Evolutionary conservation across 345 rosid species (phyloP).

Genomic region (Rhizophora mangle): DNA sequence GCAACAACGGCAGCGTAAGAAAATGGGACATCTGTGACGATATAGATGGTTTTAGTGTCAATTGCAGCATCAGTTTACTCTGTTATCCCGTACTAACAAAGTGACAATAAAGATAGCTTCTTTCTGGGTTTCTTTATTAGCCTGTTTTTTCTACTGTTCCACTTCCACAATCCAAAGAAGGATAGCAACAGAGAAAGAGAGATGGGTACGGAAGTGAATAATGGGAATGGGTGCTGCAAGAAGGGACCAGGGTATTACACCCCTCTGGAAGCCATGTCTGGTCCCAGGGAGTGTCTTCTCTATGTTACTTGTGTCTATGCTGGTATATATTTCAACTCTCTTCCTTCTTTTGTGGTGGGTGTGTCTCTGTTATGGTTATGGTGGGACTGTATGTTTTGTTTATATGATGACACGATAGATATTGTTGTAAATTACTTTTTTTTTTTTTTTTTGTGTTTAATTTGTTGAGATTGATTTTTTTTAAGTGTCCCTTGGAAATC

Average conservation of each 20-base stretch:
- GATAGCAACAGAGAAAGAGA: too few species aligned
- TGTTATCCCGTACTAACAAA: too few species aligned
- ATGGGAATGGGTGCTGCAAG: constrained; percentile 50
- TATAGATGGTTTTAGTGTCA: too few species aligned
- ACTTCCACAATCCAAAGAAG: too few species aligned
- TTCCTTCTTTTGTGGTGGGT: neutral
- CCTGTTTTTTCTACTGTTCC: too few species aligned
- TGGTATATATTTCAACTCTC: constrained; percentile 32
- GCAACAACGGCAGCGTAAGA: too few species aligned
- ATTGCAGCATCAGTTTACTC: too few species aligned
- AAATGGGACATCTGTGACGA: too few species aligned
- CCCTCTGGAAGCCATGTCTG: constrained; percentile 83
- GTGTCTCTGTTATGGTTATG: neutral
- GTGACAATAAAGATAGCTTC: too few species aligned
- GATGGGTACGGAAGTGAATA: neutral
- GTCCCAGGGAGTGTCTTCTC: constrained; percentile 70
- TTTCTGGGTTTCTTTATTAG: too few species aligned
- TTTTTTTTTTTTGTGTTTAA: too few species aligned
- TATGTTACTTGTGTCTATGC: constrained; percentile 82
- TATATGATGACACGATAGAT: neutral
- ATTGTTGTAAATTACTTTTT: neutral
- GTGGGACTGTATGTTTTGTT: neutral
- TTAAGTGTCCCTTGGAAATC: too few species aligned
- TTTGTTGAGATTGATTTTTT: neutral
- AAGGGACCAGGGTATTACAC: constrained; percentile 78